phyloP scores from a whole-genome alignment of 352 stramenopile species.

The Pythium apleroticum region DNA sequence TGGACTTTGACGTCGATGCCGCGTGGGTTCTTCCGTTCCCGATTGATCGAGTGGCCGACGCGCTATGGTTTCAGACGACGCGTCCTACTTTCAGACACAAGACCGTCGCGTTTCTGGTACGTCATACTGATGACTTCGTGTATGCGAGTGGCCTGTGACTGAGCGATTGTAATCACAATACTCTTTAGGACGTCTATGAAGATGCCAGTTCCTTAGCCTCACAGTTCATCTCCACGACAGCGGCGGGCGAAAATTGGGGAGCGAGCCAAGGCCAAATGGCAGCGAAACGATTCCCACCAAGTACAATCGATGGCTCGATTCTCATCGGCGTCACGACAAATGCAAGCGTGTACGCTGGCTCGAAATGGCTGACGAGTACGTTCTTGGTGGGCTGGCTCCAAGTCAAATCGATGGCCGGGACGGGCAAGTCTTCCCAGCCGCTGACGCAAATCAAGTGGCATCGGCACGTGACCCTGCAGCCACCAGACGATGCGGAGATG shows the following conservation, averaged over 20 bases:
- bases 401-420: not conserved
- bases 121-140: too few relatives aligned
- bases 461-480: not conserved
- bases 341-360: not conserved
- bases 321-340: not conserved
- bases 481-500: not conserved
- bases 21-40: constrained; percentile 6
- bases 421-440: not conserved
- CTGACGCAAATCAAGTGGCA: constrained; percentile 3
- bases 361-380: not conserved
- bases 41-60: not conserved
- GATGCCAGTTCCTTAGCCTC: not conserved
- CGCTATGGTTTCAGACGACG: constrained; percentile 13
- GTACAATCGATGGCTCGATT: not conserved
- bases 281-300: not conserved
- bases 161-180: too few relatives aligned
- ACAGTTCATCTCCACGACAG: not conserved
- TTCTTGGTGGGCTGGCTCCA: not conserved
- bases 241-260: not conserved
- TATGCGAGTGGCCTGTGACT: too few relatives aligned
- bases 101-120: not conserved
- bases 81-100: not conserved
- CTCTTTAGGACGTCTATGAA: not conserved
- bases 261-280: not conserved
- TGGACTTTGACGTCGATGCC: constrained; percentile 1